A percentile compares a stretch with the other conserved stretches of the same genome.
Conservation (phyloP, 805 yeast species). For the Suhomyces vadensis region DNA sequence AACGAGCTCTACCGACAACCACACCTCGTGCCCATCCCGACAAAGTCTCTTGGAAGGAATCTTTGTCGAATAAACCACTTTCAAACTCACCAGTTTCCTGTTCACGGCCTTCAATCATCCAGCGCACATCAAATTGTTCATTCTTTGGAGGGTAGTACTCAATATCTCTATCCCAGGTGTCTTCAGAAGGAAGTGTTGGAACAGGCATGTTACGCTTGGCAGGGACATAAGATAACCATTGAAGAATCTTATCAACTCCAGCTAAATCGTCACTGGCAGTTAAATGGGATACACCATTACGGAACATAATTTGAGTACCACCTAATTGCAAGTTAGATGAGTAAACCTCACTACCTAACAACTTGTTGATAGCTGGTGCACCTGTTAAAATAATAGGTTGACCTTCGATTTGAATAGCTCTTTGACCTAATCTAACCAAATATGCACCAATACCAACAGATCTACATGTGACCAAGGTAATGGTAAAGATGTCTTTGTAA, state of each 20-base stretch:
- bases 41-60: conserved; percentile 92
- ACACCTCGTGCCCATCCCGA: conserved; percentile 99
- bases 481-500: conserved; percentile 94
- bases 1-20: conserved; percentile 96
- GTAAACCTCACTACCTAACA: conserved; percentile 95
- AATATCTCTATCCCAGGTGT: conserved; percentile 91
- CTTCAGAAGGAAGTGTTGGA: conserved; percentile 80
- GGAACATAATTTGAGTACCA: conserved; percentile 98
- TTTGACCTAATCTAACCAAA: conserved; percentile 95
- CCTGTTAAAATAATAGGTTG: conserved; percentile 98
- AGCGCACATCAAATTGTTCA: conserved; percentile 86
- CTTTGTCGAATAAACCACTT: conserved; percentile 87
- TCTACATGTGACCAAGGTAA: conserved; percentile 98
- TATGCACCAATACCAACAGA: conserved; percentile 99
- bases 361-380: conserved; percentile 97
- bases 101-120: conserved; percentile 87
- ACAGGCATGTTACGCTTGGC: conserved; percentile 87
- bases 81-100: conserved; percentile 71
- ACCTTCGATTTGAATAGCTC: conserved; percentile 98
- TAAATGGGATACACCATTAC: conserved; percentile 96
- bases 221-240: conserved; percentile 95
- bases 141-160: conserved; percentile 72
- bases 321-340: conserved; percentile 96
- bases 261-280: conserved; percentile 97
- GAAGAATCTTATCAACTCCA: conserved; percentile 91